Evolutionary conservation across 192 early-diverging fungal species (phyloP).

Genomic region (Chytriomyces sp.): DNA sequence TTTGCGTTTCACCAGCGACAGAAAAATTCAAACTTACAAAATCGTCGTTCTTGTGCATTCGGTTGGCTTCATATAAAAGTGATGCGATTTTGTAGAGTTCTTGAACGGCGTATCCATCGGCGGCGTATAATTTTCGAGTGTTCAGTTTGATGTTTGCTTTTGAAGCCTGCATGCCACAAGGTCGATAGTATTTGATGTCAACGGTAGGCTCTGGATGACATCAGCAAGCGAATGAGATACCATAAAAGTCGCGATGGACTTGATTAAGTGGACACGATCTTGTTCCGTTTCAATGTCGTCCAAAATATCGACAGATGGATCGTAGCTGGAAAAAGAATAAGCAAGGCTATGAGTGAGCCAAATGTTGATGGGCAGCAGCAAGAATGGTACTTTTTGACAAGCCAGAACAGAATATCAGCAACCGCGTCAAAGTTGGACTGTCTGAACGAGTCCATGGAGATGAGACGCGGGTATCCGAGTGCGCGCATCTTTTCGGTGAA

Average conservation of each 20-base stretch:
- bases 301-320: conserved; percentile 50
- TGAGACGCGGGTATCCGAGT: conserved; percentile 54
- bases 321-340: conserved; percentile 45
- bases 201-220: not conserved
- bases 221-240: conserved; percentile 9
- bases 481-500: conserved; percentile 58
- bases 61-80: conserved; percentile 48
- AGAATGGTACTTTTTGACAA: conserved; percentile 52
- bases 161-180: conserved; percentile 41
- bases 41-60: conserved; percentile 14
- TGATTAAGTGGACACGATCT: conserved; percentile 58
- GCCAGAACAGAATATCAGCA: conserved; percentile 57
- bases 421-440: conserved; percentile 58
- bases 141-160: conserved; percentile 61
- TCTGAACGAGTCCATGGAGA: conserved; percentile 61
- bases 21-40: conserved; percentile 1
- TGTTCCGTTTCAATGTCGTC: conserved; percentile 55
- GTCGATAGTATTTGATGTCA: not conserved
- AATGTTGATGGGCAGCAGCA: not conserved
- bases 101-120: conserved; percentile 58
- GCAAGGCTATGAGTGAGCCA: not conserved
- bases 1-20: not conserved
- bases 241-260: conserved; percentile 53
- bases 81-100: conserved; percentile 56
- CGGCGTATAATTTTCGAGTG: conserved; percentile 57